phyloP scores from a whole-genome alignment of 1,284 basidiomycete genomes.

The Kwoniella shivajii region DNA sequence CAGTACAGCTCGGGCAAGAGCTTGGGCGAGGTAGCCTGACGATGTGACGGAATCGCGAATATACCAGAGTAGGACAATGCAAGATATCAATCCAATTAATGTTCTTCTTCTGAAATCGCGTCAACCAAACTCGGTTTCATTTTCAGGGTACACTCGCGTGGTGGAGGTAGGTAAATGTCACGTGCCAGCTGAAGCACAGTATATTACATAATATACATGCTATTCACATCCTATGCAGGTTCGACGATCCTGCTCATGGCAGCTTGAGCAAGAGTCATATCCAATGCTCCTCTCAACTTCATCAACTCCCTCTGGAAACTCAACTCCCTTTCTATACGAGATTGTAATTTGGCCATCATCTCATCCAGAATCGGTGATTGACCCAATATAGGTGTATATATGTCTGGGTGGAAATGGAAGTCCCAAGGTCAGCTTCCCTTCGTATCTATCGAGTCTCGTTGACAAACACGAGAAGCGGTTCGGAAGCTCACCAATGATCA shows the following conservation, averaged over 20 bases:
- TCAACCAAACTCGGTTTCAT: neutral
- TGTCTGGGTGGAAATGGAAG: slow-evolving; percentile 62
- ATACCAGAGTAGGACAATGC: too few relatives aligned
- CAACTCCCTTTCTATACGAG: slow-evolving; percentile 81
- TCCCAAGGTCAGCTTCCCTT: neutral
- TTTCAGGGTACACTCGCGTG: slow-evolving; percentile 1
- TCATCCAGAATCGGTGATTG: slow-evolving; percentile 92
- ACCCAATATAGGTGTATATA: slow-evolving; percentile 87
- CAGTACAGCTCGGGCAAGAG: too few relatives aligned
- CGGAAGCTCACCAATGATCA: slow-evolving; percentile 74
- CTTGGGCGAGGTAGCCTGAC: too few relatives aligned
- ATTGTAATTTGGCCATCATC: slow-evolving; percentile 78
- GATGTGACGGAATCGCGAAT: too few relatives aligned
- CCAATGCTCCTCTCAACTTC: slow-evolving; percentile 82
- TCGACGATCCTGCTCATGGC: slow-evolving; percentile 29
- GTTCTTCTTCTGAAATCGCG: too few relatives aligned
- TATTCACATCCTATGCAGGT: slow-evolving; percentile 3
- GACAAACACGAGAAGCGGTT: neutral
- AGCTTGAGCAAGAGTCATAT: slow-evolving; percentile 78
- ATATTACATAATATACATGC: neutral
- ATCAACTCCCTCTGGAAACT: slow-evolving; percentile 87
- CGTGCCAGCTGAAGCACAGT: neutral
- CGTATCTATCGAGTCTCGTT: neutral
- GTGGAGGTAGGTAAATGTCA: slow-evolving; percentile 4
- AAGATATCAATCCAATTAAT: too few relatives aligned